Base-by-base conservation (phyloP, 2,329 filamentous ascomycete species). In the Penicillium sp. region DNA sequence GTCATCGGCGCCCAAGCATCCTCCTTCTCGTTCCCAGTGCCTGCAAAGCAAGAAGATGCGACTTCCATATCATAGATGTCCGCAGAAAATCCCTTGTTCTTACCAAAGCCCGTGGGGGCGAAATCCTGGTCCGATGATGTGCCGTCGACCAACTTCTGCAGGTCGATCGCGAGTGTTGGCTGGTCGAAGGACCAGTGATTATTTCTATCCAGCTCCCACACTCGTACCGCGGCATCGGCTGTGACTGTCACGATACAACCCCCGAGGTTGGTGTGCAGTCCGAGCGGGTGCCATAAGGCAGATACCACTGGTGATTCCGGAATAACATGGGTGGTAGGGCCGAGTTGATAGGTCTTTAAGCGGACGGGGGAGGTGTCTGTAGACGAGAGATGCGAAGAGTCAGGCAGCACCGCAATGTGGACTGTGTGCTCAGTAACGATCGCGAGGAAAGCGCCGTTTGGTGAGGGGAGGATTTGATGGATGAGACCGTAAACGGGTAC, bases 61-160 rank as follows among this genome's bases (percentile, higher is more conserved):
- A 96, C 91, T 68, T 97, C 90, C 88, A 99, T 96, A 70, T 97
- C 92, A 55, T 95, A 87, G 1, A 85, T 85, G 70, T 97, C 92
- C 0, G 92, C 89, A 1, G 92, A 96, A 66, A 96, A 97, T 9
- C 86, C 88, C 63, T 89, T 91, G 70, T 86, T 91, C 39, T 86
- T 88, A 7, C 87, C 84, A 58, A 87, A 87, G 18, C 83, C 84
- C 1, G 90, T 90, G 5, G 91, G 90, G 28, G 86, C 81, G 68
- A 96, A 90, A 70, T 97, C 90, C 64, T 96, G 88, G 59, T 95
- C 88, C 16, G 89, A 80, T 3, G 85, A 91, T 3, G 85, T 88
- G 23, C 91, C 93, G 73, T 96, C 92, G 16, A 87, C 90, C 42
- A 99, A 81, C 73, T 95, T 95, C 75, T 90, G 89, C 60, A 97